These are phyloP conservation scores for Verbena officinalis DNA, from an alignment of 257 asterid species.

Conservation along the genomic window DNA sequence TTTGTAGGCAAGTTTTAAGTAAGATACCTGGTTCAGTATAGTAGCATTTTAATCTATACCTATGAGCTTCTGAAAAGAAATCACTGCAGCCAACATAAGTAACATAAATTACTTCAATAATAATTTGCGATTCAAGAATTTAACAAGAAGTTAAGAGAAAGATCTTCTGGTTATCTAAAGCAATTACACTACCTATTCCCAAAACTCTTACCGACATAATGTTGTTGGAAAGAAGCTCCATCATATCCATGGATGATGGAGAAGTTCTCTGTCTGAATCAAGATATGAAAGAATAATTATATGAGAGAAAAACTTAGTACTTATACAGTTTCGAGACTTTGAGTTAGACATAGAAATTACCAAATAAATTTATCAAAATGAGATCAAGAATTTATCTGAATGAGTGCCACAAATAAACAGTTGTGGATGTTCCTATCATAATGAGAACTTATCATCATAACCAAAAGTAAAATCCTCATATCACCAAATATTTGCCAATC, in stretches of 20 bases:
- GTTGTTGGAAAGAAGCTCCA: constrained; percentile 60
- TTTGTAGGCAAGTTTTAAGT: constrained; percentile 14
- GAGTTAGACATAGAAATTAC: background rate
- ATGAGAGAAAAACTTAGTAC: background rate
- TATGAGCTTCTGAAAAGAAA: constrained; percentile 73
- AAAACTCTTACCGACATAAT: constrained; percentile 52
- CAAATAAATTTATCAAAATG: no score
- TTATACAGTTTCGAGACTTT: background rate
- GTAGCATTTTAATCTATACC: constrained; percentile 76
- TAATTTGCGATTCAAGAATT: constrained; percentile 22
- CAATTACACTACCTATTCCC: constrained; percentile 49
- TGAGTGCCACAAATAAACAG: background rate
- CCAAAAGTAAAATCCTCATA: background rate
- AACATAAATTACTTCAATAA: background rate
- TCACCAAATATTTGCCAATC: background rate
- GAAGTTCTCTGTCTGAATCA: constrained; percentile 50
- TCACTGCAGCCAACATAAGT: constrained; percentile 41
- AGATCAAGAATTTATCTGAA: background rate
- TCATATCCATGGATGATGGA: constrained; percentile 68
- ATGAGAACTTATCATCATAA: background rate
- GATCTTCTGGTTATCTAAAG: background rate
- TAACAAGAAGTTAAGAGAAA: constrained; percentile 9
- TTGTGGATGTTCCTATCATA: background rate
- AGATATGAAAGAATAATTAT: constrained; percentile 23
- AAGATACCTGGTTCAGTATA: constrained; percentile 61